Evolutionary conservation across 179 eudicot species (phyloP), one percentile per base, ranked within the genome.

Genomic region (Carnegiea gigantea): DNA sequence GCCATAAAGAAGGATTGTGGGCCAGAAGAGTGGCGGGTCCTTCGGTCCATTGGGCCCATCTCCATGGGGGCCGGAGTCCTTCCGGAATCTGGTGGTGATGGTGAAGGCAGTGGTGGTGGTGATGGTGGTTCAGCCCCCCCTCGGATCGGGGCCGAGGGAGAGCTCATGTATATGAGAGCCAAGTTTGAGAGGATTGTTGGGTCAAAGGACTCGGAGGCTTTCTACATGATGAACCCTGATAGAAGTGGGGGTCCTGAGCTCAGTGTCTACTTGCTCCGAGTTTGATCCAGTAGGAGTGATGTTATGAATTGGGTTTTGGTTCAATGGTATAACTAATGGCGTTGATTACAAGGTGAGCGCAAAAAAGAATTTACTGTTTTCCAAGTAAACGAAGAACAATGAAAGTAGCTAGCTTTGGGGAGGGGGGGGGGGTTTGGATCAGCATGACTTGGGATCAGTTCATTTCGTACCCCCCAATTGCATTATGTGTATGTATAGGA

Each of bases 11-110:
- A 89, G 28, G 95, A 90, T 4, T 90, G 94, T 67, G 92, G 91
- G 85, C 80, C 88, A 15, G 88, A 89, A 14, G 99, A 93, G 70
- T 86, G 92, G 95, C 91, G 87, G 81, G 91, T 95, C 38, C 68
- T 95, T 65, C 82, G 79, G 0, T 85, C 97, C 0, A 82, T 95
- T 0, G 99, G 91, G 40, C 92, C 93, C 49, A 88, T 95, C 5
- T 87, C 99, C 9, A 95, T 94, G 99, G 99, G 99, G 3, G 99
- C 99, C 7, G 98, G 98, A 11, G 98, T 95, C 3, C 78, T 95
- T 24, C 98, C 98, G 0, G 86, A 85, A 7, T 74, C 60, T 2
- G 87, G 67, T 0, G 76, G 70, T 12, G 89, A 20, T 3, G n/a
- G 62, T 9, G 83, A 7, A 6, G 8, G 44, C 44, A 40, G 44